A percentile compares a stretch with the other conserved stretches of the same genome.
Conservation (phyloP, 179 eudicot species). For the Silene vulgaris region DNA sequence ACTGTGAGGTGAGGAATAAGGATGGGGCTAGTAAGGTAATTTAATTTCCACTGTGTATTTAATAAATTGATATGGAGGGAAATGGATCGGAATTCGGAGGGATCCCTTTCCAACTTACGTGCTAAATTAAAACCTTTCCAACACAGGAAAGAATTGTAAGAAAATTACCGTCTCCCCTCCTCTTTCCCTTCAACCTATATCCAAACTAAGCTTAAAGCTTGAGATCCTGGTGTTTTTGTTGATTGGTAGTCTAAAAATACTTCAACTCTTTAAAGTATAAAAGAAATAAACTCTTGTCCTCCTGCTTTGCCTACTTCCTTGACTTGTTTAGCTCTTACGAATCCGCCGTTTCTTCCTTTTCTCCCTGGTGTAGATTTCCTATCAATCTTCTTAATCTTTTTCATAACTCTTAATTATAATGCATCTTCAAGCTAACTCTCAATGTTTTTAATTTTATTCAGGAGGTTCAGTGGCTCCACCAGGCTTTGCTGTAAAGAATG, state of each 20-base stretch:
- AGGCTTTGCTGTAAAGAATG: constrained; percentile 26
- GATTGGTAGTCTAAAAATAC: not conserved
- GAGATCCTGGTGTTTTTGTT: not conserved
- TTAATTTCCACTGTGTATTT: not conserved
- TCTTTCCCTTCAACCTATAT: not conserved
- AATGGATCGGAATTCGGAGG: not conserved
- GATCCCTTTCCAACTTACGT: not conserved
- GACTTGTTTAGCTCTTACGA: not conserved
- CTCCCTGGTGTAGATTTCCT: not conserved
- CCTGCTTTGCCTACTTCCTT: not conserved
- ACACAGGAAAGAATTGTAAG: not conserved
- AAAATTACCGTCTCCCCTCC: not conserved
- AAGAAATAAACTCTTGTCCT: not conserved
- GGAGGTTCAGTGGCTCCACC: constrained; percentile 32
- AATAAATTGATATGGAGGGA: not conserved
- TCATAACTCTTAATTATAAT: not conserved
- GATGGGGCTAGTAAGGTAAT: not conserved
- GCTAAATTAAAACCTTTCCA: not conserved
- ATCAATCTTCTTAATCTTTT: not conserved
- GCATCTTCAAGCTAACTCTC: not conserved
- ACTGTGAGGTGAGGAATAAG: not conserved
- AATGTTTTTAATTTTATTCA: not conserved
- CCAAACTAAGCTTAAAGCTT: not conserved
- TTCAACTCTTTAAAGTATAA: not conserved
- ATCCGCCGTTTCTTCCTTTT: not conserved